phyloP scores from a whole-genome alignment of 768 basidiomycete species.

The Kwoniella sp. region DNA sequence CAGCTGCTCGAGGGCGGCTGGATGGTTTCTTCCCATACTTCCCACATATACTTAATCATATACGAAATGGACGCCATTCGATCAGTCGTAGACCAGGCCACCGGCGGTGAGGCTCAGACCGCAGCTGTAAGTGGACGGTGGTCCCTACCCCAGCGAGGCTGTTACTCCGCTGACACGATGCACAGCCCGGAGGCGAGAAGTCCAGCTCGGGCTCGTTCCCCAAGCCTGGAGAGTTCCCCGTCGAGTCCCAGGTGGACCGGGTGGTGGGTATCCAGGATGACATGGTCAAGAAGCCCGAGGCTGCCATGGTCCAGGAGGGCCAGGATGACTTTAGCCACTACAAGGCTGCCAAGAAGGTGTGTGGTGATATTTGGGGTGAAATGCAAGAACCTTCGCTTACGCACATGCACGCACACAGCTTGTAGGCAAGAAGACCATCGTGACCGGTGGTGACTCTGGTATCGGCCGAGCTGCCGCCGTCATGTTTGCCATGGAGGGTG shows the following conservation, averaged over 20 bases:
- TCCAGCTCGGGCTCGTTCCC: conserved; percentile 29
- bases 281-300: conserved; percentile 41
- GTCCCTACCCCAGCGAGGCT: not conserved
- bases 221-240: conserved; percentile 37
- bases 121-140: conserved; percentile 17
- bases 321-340: conserved; percentile 44
- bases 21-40: no score
- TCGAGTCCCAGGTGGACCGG: conserved; percentile 42
- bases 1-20: no score
- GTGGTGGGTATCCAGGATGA: conserved; percentile 48
- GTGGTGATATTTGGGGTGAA: no score
- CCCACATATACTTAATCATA: no score
- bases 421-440: conserved; percentile 55
- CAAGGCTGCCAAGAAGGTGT: conserved; percentile 47
- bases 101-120: conserved; percentile 11
- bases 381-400: conserved; percentile 43
- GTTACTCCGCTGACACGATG: not conserved
- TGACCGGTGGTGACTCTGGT: conserved; percentile 58
- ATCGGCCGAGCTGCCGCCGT: conserved; percentile 55
- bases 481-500: conserved; percentile 52
- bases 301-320: conserved; percentile 45
- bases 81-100: conserved; percentile 19
- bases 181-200: conserved; percentile 7
- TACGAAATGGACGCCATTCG: conserved; percentile 24
- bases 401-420: conserved; percentile 46